Conservation (phyloP, 176 grass and related monocot genomes). For the Triticum urartu region DNA sequence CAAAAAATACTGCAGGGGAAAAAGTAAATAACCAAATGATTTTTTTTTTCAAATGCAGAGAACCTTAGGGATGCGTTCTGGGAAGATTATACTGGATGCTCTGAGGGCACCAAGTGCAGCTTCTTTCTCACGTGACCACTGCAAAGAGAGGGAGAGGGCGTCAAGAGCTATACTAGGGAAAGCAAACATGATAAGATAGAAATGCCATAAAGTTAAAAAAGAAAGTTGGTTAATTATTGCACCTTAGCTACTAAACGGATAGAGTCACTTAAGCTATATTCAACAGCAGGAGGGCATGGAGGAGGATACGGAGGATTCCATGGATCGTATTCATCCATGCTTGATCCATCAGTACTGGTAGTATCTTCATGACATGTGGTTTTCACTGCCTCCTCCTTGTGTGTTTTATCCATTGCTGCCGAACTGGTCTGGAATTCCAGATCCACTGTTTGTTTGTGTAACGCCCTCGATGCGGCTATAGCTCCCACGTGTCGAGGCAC, state of each 20-base stretch:
- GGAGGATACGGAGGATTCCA: not conserved
- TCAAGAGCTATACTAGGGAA: no score
- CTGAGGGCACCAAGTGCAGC: no score
- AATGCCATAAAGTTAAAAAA: no score
- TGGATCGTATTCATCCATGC: not conserved
- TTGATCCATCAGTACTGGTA: not conserved
- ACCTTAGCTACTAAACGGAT: not conserved
- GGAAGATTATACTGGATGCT: no score
- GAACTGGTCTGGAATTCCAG: not conserved
- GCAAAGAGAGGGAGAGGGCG: no score
- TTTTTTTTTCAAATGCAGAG: not conserved
- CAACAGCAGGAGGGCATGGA: not conserved
- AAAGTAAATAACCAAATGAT: not conserved
- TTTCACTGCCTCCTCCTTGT: not conserved
- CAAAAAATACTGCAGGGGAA: not conserved
- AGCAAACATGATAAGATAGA: no score
- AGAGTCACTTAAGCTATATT: not conserved
- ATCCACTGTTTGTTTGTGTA: not conserved
- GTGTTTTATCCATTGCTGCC: not conserved
- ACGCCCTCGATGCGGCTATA: no score
- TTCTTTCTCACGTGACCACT: no score
- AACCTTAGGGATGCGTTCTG: not conserved
- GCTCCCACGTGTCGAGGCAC: no score
- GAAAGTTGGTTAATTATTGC: not conserved
- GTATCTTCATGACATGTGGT: not conserved